A percentile compares a stretch with the other conserved stretches of the same genome.
phyloP scores from a whole-genome alignment of 2,329 filamentous ascomycete species.

The Ascochyta pisi region DNA sequence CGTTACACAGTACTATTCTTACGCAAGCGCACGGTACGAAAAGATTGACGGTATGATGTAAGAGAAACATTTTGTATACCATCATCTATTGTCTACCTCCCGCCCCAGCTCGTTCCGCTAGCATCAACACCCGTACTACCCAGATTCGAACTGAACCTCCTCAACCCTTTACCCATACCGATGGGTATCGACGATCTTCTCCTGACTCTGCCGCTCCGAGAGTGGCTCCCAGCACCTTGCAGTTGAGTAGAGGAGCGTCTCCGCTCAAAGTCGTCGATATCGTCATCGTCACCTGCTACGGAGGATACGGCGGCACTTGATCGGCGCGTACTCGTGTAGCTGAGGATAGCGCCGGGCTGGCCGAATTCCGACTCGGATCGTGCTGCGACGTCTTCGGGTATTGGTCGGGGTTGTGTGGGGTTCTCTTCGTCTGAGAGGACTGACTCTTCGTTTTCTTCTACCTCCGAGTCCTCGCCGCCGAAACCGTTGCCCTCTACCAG shows the following conservation, averaged over 20 bases:
- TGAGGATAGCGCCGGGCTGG: slow-evolving; percentile 42
- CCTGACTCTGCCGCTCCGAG: slow-evolving; percentile 44
- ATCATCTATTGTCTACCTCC: slow-evolving; percentile 14
- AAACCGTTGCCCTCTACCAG: slow-evolving; percentile 77
- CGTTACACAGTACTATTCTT: too few species aligned
- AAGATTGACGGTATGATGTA: too few species aligned
- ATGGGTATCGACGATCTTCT: slow-evolving; percentile 54
- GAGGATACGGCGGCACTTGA: slow-evolving; percentile 34
- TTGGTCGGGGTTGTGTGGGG: background rate
- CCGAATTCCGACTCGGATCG: slow-evolving; percentile 51
- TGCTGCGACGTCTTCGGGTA: slow-evolving; percentile 22
- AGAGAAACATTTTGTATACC: too few species aligned
- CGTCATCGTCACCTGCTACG: slow-evolving; percentile 30
- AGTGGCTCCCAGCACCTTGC: slow-evolving; percentile 30
- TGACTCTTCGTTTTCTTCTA: slow-evolving; percentile 38
- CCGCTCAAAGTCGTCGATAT: slow-evolving; percentile 18
- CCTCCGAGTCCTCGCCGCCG: slow-evolving; percentile 49
- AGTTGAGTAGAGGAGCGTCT: slow-evolving; percentile 25
- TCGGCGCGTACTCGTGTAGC: slow-evolving; percentile 38
- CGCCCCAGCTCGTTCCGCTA: slow-evolving; percentile 46
- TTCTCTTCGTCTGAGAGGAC: slow-evolving; percentile 24
- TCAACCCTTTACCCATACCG: slow-evolving; percentile 55
- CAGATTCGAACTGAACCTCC: slow-evolving; percentile 55
- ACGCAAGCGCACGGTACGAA: too few species aligned
- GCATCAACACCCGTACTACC: slow-evolving; percentile 48